Percentiles rank a stretch among this genome's conserved stretches.
phyloP scores from a whole-genome alignment of 495 filamentous ascomycete species.

The Cudoniella acicularis region DNA sequence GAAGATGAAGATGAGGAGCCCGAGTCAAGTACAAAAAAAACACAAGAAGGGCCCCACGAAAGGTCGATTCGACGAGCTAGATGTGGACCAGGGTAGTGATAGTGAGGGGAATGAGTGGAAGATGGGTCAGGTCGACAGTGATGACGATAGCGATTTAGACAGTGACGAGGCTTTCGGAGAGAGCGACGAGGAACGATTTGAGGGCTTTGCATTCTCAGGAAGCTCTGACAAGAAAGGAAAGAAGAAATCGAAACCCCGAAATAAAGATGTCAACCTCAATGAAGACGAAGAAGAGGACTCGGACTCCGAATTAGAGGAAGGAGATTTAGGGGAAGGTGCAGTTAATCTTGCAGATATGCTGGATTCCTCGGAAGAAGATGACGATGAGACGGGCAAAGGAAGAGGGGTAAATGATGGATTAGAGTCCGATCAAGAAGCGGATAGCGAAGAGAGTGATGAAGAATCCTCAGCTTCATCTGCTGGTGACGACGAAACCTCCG shows the following conservation, averaged over 20 bases:
- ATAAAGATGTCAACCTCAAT: constrained; percentile 46
- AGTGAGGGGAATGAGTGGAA: constrained; percentile 89
- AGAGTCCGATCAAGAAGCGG: constrained; percentile 44
- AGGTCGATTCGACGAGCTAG: constrained; percentile 43
- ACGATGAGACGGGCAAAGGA: neutral
- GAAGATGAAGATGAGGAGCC: constrained; percentile 48
- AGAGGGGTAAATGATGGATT: constrained; percentile 27
- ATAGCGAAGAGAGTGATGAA: constrained; percentile 39
- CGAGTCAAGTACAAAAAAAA: constrained; percentile 45
- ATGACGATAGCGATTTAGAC: constrained; percentile 82
- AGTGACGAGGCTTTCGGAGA: constrained; percentile 91
- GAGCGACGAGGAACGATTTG: constrained; percentile 80
- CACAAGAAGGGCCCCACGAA: constrained; percentile 36
- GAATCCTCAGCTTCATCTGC: constrained; percentile 41
- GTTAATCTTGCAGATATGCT: constrained; percentile 80
- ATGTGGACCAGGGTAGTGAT: constrained; percentile 65
- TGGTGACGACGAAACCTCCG: constrained; percentile 43
- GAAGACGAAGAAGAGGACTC: constrained; percentile 51
- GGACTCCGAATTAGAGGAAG: constrained; percentile 56
- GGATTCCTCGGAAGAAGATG: constrained; percentile 54
- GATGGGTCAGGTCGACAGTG: constrained; percentile 67
- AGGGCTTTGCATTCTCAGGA: constrained; percentile 69
- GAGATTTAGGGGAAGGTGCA: constrained; percentile 76
- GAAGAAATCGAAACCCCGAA: constrained; percentile 16
- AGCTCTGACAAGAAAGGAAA: constrained; percentile 52